Base-by-base conservation (phyloP, 2,329 filamentous ascomycete genomes). In the Eutypella sp. region DNA sequence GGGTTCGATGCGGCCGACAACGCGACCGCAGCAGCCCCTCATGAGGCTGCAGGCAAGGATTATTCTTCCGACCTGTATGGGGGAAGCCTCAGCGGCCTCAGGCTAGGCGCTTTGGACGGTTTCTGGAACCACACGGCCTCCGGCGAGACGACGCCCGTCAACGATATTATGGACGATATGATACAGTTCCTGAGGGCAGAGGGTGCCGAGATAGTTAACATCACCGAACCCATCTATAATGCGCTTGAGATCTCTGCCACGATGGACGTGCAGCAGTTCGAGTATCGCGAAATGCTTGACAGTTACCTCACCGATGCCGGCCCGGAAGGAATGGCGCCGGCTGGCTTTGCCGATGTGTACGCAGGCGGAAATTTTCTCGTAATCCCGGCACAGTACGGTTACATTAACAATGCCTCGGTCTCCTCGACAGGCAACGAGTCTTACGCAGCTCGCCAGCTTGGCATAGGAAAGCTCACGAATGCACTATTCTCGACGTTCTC, bases 261-360 rank as follows among this genome's bases (percentile, higher is more conserved):
- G 0, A 67, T 78, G 15, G 82, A 85, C 53, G 78, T 81, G 1
- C 82, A 87, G 54, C 70, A 69, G 9, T 81, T 70, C 56, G 82
- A 86, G 55, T 82, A 77, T 57, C 71, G 74, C 15, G 69, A 82
- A 55, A 57, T 65, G 19, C 69, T 85, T 52, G 68, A 82, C 47
- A 48, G 59, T 1, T 85, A 86, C 56, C 71, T 86, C 0, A 64
- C 70, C 23, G 66, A 67, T 2, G 53, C 69, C 1, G 63, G 62
- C 19, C 65, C 75, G 1, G 52, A 48, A 3, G 74, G 76, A 4
- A 41, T 57, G 2, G 71, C 69, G 29, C 74, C 77, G 0, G 47
- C 47, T 0, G 73, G 66, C 3, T 69, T 82, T 8, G 54, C 63
- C 3, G 70, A 77, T 4, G 62, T 84, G 0, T 81, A 78, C 53